These are phyloP conservation scores for Bertia moriformis DNA, from an alignment of 2,329 filamentous ascomycete genomes.

Conservation along the genomic window DNA sequence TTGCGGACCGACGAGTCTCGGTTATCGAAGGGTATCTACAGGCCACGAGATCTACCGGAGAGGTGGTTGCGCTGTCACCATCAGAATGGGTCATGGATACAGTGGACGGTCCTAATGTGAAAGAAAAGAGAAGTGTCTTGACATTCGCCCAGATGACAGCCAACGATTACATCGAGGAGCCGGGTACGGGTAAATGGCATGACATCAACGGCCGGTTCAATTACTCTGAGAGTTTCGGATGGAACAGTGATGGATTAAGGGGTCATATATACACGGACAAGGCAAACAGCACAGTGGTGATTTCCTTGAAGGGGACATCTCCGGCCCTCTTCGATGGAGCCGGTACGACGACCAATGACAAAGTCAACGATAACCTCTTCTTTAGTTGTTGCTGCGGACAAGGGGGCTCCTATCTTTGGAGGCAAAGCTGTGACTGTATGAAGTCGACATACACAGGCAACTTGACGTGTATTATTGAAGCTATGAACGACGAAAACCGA, in stretches of 20 bases:
- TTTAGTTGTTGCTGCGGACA: conserved; percentile 97
- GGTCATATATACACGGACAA: conserved; percentile 88
- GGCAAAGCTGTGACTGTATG: conserved; percentile 85
- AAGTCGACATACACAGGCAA: conserved; percentile 81
- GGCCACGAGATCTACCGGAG: conserved; percentile 51
- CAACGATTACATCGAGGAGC: conserved; percentile 70
- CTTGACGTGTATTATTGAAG: conserved; percentile 68
- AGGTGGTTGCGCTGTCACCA: conserved; percentile 46
- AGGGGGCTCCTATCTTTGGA: conserved; percentile 79
- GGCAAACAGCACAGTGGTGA: conserved; percentile 72
- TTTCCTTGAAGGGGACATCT: conserved; percentile 83
- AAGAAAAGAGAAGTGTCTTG: conserved; percentile 71
- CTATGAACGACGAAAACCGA: conserved; percentile 66
- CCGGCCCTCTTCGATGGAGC: conserved; percentile 90
- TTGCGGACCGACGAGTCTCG: conserved; percentile 63
- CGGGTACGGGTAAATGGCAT: conserved; percentile 65
- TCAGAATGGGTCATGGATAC: conserved; percentile 75
- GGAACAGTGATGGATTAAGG: conserved; percentile 75
- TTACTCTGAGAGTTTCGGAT: conserved; percentile 77
- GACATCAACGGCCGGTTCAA: conserved; percentile 71
- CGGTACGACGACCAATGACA: conserved; percentile 92
- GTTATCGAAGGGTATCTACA: conserved; percentile 69
- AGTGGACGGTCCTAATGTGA: conserved; percentile 64
- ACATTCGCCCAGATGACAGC: conserved; percentile 77
- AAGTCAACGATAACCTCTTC: conserved; percentile 93